A percentile compares a stretch with the other conserved stretches of the same genome.
Conservation (phyloP, 139 green algal species). For the Mesotaenium endlicherianum region DNA sequence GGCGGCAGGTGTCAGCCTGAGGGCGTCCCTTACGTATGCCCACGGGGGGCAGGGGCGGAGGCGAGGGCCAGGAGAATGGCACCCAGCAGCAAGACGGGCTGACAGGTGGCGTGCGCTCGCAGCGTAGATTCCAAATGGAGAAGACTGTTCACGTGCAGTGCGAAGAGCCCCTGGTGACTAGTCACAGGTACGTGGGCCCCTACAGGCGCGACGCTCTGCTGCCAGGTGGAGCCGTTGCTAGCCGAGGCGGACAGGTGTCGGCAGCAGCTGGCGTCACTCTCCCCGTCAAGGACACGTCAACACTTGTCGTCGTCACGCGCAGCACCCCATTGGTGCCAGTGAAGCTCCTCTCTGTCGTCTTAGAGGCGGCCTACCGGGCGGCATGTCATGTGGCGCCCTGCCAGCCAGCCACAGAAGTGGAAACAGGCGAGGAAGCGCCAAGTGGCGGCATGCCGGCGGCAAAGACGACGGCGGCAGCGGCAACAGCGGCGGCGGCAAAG, state of each 20-base stretch:
- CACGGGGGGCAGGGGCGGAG: neutral
- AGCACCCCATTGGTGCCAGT: neutral
- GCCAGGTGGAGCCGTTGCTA: neutral
- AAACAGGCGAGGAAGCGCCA: neutral
- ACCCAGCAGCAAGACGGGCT: neutral
- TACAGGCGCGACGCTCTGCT: constrained; percentile 32
- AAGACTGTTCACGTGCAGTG: neutral
- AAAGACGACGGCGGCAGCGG: neutral
- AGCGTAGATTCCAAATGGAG: neutral
- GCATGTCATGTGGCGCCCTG: neutral
- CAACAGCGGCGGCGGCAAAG: neutral
- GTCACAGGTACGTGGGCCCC: neutral
- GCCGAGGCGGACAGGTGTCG: neutral
- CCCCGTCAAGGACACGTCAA: constrained; percentile 2
- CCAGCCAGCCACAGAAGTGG: neutral
- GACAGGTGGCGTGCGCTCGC: neutral
- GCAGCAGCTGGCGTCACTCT: neutral
- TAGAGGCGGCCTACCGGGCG: constrained; percentile 1
- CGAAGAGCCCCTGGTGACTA: neutral
- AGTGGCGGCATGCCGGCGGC: neutral
- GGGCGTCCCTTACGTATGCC: constrained; percentile 2
- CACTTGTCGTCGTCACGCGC: neutral
- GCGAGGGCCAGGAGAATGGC: neutral
- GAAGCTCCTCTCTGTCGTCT: neutral
- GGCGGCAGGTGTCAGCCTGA: neutral